Evolutionary conservation across 768 basidiomycete species (phyloP).

Genomic region (Amyloporia xantha): DNA sequence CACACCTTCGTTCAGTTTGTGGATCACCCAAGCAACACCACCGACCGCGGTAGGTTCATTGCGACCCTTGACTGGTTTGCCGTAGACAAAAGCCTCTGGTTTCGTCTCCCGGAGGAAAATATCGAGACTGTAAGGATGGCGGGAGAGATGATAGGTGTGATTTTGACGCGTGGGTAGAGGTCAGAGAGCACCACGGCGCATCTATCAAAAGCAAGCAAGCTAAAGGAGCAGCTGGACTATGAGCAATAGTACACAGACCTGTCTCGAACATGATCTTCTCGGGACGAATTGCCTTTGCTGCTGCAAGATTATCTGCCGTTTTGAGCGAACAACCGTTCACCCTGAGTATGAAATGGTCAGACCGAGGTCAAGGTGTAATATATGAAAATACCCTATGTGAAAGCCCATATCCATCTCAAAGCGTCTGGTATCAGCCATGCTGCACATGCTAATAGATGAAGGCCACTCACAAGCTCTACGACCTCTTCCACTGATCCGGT

Average conservation of each 20-base stretch:
- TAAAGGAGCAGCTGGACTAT: background rate
- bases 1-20: constrained; percentile 37
- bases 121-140: constrained; percentile 36
- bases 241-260: constrained; percentile 32
- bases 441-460: background rate
- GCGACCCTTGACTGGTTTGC: constrained; percentile 66
- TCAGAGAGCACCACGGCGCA: constrained; percentile 70
- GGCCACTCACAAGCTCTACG: constrained; percentile 52
- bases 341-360: constrained; percentile 22
- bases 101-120: constrained; percentile 46
- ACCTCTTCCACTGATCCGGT: constrained; percentile 62
- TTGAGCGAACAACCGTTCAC: constrained; percentile 78
- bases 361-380: background rate
- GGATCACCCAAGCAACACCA: constrained; percentile 68
- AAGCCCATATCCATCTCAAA: constrained; percentile 74
- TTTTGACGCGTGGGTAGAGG: constrained; percentile 57
- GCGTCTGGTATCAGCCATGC: constrained; percentile 1
- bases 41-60: constrained; percentile 67
- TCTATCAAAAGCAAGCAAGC: constrained; percentile 36
- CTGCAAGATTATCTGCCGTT: constrained; percentile 55
- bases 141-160: constrained; percentile 43
- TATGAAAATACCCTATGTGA: constrained; percentile 40
- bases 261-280: constrained; percentile 69
- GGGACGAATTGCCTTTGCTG: constrained; percentile 48
- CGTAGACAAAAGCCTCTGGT: constrained; percentile 51